These are phyloP conservation scores for Erythrophleum ivorense DNA, from an alignment of 331 rosid genomes.

Conservation along the genomic window DNA sequence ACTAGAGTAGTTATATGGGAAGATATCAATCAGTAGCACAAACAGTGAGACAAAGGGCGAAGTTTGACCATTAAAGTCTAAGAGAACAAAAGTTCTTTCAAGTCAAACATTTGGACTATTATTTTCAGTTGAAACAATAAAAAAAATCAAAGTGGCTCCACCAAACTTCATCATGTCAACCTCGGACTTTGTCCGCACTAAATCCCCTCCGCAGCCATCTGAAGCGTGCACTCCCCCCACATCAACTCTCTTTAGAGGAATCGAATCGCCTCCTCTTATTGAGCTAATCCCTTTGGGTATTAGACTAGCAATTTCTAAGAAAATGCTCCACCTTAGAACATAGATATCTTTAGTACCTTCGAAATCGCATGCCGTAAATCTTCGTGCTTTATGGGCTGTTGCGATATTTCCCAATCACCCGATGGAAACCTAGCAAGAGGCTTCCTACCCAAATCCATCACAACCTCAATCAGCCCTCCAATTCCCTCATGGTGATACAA, in stretches of 20 bases:
- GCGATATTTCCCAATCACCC: conserved; percentile 90
- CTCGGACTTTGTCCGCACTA: background rate
- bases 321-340: background rate
- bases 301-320: background rate
- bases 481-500: conserved; percentile 65
- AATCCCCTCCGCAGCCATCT: background rate
- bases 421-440: conserved; percentile 95
- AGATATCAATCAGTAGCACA: conserved; percentile 27
- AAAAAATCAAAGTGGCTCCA: background rate
- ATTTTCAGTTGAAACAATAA: background rate
- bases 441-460: conserved; percentile 91
- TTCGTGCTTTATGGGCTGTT: conserved; percentile 59
- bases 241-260: background rate
- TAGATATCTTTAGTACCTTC: conserved; percentile 53
- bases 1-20: background rate
- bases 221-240: background rate
- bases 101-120: background rate
- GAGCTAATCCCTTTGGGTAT: background rate
- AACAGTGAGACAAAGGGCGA: conserved; percentile 10
- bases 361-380: conserved; percentile 87
- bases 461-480: conserved; percentile 81
- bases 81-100: background rate
- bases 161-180: background rate
- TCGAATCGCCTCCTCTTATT: background rate
- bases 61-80: conserved; percentile 20